Percentiles rank a stretch among this genome's conserved stretches.
These are phyloP conservation scores for Globisporangium perplexum DNA, from an alignment of 352 stramenopile genomes.

Conservation along the genomic window DNA sequence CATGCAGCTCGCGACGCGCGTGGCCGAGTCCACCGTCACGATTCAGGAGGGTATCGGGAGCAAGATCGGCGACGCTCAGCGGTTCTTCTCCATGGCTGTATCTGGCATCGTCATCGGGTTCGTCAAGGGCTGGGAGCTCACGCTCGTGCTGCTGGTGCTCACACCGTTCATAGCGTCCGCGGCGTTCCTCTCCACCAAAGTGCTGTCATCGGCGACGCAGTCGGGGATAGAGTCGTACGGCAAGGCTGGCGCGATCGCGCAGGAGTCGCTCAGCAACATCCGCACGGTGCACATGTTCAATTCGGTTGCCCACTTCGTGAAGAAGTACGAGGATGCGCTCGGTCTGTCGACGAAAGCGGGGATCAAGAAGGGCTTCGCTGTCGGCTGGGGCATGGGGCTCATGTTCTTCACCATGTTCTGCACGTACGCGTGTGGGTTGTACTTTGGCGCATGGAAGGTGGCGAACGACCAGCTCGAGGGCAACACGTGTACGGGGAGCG, in stretches of 20 bases:
- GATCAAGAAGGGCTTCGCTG: slow-evolving; percentile 42
- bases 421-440: slow-evolving; percentile 74
- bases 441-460: slow-evolving; percentile 63
- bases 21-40: slow-evolving; percentile 27
- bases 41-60: slow-evolving; percentile 65
- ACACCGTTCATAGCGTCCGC: slow-evolving; percentile 58
- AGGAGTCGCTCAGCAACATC: slow-evolving; percentile 68
- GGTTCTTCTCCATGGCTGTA: slow-evolving; percentile 59
- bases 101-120: slow-evolving; percentile 60
- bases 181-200: slow-evolving; percentile 43
- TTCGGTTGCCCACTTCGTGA: slow-evolving; percentile 43
- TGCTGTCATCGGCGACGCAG: slow-evolving; percentile 41
- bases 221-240: slow-evolving; percentile 50
- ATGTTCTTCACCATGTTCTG: slow-evolving; percentile 64
- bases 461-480: slow-evolving; percentile 52
- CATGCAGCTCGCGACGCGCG: slow-evolving; percentile 21
- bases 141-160: slow-evolving; percentile 56
- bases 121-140: slow-evolving; percentile 56
- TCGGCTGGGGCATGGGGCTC: slow-evolving; percentile 48
- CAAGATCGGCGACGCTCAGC: slow-evolving; percentile 48
- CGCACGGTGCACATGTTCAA: slow-evolving; percentile 82
- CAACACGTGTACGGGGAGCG: slow-evolving; percentile 25
- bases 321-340: slow-evolving; percentile 55
- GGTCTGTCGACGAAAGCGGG: slow-evolving; percentile 34
- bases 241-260: slow-evolving; percentile 59